Conservation (phyloP, 805 yeast genomes). For the Candida tammaniensis region DNA sequence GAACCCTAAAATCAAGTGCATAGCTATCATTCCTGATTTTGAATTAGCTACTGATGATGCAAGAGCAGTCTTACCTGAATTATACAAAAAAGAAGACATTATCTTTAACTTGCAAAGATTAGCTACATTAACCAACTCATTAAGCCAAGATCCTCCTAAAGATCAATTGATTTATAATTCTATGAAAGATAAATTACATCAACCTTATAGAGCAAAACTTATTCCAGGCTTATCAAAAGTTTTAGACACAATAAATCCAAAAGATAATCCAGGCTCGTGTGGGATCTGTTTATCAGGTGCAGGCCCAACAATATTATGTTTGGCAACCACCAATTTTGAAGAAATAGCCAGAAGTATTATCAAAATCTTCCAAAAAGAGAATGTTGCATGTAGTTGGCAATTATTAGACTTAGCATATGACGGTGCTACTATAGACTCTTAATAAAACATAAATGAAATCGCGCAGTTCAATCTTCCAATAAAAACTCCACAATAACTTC, state of each 20-base stretch:
- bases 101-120: slow-evolving; percentile 91
- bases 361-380: slow-evolving; percentile 60
- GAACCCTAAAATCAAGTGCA: slow-evolving; percentile 78
- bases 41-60: slow-evolving; percentile 92
- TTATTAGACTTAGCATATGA: slow-evolving; percentile 82
- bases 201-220: slow-evolving; percentile 89
- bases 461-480: no score
- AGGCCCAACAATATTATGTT: slow-evolving; percentile 93
- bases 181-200: slow-evolving; percentile 96
- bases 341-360: slow-evolving; percentile 76
- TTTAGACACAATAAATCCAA: slow-evolving; percentile 75
- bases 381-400: slow-evolving; percentile 77
- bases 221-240: slow-evolving; percentile 91
- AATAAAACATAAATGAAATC: not conserved
- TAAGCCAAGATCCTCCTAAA: slow-evolving; percentile 81
- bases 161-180: slow-evolving; percentile 84
- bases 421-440: slow-evolving; percentile 53
- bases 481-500: no score
- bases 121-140: slow-evolving; percentile 88
- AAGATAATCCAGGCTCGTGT: slow-evolving; percentile 75
- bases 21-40: slow-evolving; percentile 89
- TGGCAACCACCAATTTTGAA: slow-evolving; percentile 88
- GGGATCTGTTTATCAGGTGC: slow-evolving; percentile 98
- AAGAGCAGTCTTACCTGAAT: slow-evolving; percentile 82
- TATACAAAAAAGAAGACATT: slow-evolving; percentile 76